Evolutionary conservation across 2,329 filamentous ascomycete species (phyloP).

Genomic region (Pezicula neosporulosa): DNA sequence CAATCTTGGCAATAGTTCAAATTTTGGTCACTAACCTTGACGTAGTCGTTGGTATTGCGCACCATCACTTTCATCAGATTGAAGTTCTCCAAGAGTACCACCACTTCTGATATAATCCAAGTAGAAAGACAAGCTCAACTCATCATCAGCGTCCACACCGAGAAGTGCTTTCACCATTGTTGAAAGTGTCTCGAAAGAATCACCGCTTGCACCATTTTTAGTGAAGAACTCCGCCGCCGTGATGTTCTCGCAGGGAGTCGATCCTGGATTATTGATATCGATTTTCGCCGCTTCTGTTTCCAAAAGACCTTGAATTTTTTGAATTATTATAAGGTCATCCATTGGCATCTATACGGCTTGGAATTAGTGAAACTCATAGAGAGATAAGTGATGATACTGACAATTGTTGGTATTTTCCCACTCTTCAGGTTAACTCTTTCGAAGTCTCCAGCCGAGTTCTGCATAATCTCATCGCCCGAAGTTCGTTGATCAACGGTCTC

Average conservation of each 20-base stretch:
- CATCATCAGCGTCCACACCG: conserved; percentile 45
- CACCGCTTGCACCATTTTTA: conserved; percentile 25
- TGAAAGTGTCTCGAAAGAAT: conserved; percentile 31
- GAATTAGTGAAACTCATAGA: not conserved
- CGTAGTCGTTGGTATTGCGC: conserved; percentile 26
- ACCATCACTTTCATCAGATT: conserved; percentile 47
- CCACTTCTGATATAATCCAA: conserved; percentile 52
- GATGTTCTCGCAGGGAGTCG: not conserved
- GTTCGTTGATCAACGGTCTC: conserved; percentile 46
- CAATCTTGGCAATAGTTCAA: too few relatives aligned
- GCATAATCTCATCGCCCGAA: conserved; percentile 37
- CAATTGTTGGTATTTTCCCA: not conserved
- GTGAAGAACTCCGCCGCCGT: conserved; percentile 33
- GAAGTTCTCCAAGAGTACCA: conserved; percentile 47
- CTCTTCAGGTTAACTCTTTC: conserved; percentile 28
- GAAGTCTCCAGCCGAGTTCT: conserved; percentile 35
- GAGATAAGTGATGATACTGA: not conserved
- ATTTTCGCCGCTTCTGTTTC: too few relatives aligned
- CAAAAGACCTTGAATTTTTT: too few relatives aligned
- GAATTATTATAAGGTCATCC: too few relatives aligned
- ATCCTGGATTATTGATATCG: too few relatives aligned
- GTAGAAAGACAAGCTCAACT: conserved; percentile 50
- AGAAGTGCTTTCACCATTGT: conserved; percentile 45
- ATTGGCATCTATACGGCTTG: too few relatives aligned
- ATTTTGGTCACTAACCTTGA: too few relatives aligned